phyloP scores from a whole-genome alignment of 495 filamentous ascomycete genomes.

The Sporormia fimetaria region DNA sequence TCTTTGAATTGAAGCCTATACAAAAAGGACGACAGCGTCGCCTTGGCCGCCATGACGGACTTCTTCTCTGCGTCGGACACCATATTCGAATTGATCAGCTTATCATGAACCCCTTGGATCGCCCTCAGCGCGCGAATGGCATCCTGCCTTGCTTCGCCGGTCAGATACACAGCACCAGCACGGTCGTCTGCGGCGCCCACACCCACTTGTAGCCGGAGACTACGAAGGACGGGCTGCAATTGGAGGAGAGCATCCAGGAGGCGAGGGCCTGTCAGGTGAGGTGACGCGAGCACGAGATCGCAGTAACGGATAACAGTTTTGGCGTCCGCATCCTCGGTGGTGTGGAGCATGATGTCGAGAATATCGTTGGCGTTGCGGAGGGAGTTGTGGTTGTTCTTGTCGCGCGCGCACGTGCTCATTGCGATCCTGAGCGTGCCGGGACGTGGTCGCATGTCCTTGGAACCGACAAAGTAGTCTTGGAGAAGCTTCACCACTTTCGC shows the following conservation, averaged over 20 bases:
- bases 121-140: slow-evolving; percentile 11
- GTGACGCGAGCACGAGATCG: slow-evolving; percentile 5
- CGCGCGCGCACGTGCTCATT: slow-evolving; percentile 54
- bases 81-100: slow-evolving; percentile 5
- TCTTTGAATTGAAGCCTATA: slow-evolving; percentile 6
- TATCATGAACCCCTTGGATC: slow-evolving; percentile 17
- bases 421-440: slow-evolving; percentile 57
- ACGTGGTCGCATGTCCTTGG: slow-evolving; percentile 29
- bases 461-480: slow-evolving; percentile 36
- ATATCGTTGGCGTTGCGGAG: slow-evolving; percentile 25
- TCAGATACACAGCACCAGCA: slow-evolving; percentile 1
- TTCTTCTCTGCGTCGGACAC: slow-evolving; percentile 9
- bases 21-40: slow-evolving; percentile 11
- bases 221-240: slow-evolving; percentile 7
- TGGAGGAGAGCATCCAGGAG: slow-evolving; percentile 10
- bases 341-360: slow-evolving; percentile 21
- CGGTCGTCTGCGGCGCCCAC: slow-evolving; percentile 4
- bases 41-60: slow-evolving; percentile 5
- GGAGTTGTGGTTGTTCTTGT: slow-evolving; percentile 56
- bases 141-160: slow-evolving; percentile 4
- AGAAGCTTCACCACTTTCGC: slow-evolving; percentile 43
- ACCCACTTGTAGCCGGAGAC: slow-evolving; percentile 15
- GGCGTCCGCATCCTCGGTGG: slow-evolving; percentile 12
- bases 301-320: slow-evolving; percentile 15
- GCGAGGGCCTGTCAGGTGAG: slow-evolving; percentile 7